phyloP scores from a whole-genome alignment of 179 eudicot species.

The Pouteria campechiana region DNA sequence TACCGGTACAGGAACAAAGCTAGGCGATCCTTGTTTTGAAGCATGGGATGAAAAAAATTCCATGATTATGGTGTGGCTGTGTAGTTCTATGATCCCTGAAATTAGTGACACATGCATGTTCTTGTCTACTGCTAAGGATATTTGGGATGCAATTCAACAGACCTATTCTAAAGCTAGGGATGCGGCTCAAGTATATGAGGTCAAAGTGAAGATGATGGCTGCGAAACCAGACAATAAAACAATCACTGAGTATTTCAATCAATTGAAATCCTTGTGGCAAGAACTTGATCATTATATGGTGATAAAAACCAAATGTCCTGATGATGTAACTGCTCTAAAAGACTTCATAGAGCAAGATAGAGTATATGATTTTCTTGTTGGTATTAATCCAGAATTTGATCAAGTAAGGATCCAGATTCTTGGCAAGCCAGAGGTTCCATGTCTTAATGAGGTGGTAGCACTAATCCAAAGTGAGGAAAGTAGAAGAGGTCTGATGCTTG shows the following conservation, averaged over 20 bases:
- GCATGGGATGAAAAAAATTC: too few relatives aligned
- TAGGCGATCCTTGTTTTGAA: background rate
- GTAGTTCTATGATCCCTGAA: background rate
- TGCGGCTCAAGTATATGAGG: too few relatives aligned
- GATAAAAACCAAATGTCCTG: background rate
- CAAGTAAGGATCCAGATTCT: slow-evolving; percentile 2
- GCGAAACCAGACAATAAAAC: background rate
- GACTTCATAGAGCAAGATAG: background rate
- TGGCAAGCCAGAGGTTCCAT: background rate
- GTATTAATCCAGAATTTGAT: slow-evolving; percentile 1
- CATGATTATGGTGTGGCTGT: slow-evolving; percentile 1
- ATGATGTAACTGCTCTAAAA: background rate
- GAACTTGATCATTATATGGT: slow-evolving; percentile 3
- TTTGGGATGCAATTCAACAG: too few relatives aligned
- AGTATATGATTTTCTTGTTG: background rate
- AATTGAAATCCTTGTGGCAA: background rate
- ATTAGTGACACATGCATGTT: too few relatives aligned
- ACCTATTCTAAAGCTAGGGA: too few relatives aligned
- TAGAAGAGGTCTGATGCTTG: background rate
- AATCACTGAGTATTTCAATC: background rate
- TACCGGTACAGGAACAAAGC: background rate
- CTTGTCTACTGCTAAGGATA: too few relatives aligned
- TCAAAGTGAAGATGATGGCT: too few relatives aligned
- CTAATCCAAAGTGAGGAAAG: slow-evolving; percentile 1
- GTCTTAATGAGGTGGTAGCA: background rate